phyloP scores from a whole-genome alignment of 768 basidiomycete genomes.

The Suillus ampliporus region DNA sequence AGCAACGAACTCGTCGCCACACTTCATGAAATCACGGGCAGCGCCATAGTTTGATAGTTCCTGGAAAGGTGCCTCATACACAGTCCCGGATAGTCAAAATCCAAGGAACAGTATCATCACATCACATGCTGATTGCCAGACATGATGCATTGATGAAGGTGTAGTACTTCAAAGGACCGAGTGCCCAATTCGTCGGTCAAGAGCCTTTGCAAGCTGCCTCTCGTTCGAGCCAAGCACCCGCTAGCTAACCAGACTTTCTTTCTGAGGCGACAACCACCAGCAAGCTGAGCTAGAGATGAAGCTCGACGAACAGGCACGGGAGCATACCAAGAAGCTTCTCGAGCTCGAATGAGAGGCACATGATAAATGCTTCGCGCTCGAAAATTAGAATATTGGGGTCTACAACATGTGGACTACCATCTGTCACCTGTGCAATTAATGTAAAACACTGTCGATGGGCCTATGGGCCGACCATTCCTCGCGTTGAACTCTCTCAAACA shows the following conservation, averaged over 20 bases:
- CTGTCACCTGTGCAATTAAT: conserved; percentile 82
- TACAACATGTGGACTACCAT: conserved; percentile 94
- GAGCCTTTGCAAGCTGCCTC: no score
- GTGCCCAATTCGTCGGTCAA: no score
- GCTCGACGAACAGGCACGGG: conserved; percentile 83
- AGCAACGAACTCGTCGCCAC: not conserved
- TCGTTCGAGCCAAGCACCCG: no score
- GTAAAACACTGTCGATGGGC: conserved; percentile 65
- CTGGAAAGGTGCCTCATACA: not conserved
- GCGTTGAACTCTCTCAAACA: conserved; percentile 72
- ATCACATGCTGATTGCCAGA: not conserved
- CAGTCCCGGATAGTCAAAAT: not conserved
- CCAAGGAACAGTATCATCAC: not conserved
- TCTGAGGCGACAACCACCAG: conserved; percentile 31
- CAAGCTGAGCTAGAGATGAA: conserved; percentile 64
- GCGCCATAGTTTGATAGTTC: not conserved
- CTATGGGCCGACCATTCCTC: conserved; percentile 81
- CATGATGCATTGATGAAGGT: no score
- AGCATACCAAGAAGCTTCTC: conserved; percentile 81
- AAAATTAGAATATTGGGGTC: conserved; percentile 93
- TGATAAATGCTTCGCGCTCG: conserved; percentile 84
- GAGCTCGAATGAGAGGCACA: conserved; percentile 86
- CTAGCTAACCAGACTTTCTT: no score
- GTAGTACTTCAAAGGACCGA: no score
- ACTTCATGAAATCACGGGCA: no score